Base-by-base conservation (phyloP, 805 yeast genomes). In the Isabelozyma pseudorhagii region DNA sequence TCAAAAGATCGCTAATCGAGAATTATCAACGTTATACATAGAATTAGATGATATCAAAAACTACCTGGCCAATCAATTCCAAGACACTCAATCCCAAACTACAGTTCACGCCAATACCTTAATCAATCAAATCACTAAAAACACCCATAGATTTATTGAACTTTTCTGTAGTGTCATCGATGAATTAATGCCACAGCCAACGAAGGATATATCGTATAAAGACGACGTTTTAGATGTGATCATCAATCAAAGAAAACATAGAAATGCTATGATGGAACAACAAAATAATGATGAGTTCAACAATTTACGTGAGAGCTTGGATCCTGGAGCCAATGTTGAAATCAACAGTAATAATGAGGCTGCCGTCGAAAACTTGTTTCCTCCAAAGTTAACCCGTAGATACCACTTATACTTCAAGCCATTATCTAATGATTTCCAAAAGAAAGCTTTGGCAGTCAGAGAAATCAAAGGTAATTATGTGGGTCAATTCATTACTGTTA, bases 161-260 rank as follows among this genome's bases (percentile, higher is more conserved):
- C 62, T 94, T 27, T 87, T 96, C 62, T 78, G 89, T 46, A 71
- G 75, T 45, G 84, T 84, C 13, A 81, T 89, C 42, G 99, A 94
- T 68, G 84, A 82, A 45, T 66, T 89, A 50, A 80, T 93, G 81
- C 99, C 99, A 0, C 79, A 77, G 53, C 93, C 98, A n/a, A 85
- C 94, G 1, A 82, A 78, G 45, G 92, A 88, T 52, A 76, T 93
- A 46, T 73, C 84, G 42, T 89, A 87, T 64, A 83, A 84, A 56
- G 97, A 90, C 65, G 96, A 89, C 57, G 98, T 94, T 10, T 72
- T 94, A 54, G 99, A 94, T 63, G 96, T 94, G 50, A 89, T 94
- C 49, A 75, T 92, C 56, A 92, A 89, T 62, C 98, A 94, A 73
- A 81, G 99, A 66, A 83, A 80, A 60, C 80, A 89, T 64, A 80